phyloP scores from a whole-genome alignment of 1,139 yeast species.

The Kazachstania sp. region DNA sequence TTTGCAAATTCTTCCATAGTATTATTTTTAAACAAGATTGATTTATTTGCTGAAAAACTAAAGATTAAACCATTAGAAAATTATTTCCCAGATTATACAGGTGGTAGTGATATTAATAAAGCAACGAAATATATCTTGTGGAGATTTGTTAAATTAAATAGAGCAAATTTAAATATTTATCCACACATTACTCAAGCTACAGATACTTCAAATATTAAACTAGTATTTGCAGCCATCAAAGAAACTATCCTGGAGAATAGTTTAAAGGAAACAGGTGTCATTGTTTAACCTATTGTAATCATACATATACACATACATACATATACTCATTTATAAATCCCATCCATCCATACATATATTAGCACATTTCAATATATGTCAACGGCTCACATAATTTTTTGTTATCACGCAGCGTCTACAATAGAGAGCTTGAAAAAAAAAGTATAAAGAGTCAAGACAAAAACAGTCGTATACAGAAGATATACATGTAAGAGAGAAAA shows the following conservation, averaged over 20 bases:
- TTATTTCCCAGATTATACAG: slow-evolving; percentile 83
- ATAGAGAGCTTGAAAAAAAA: no score
- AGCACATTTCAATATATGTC: no score
- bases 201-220: slow-evolving; percentile 77
- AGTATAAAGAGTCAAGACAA: no score
- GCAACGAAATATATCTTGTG: slow-evolving; percentile 92
- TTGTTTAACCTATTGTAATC: slow-evolving; percentile 29
- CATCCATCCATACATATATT: no score
- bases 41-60: slow-evolving; percentile 77
- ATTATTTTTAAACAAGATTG: slow-evolving; percentile 79
- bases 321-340: no score
- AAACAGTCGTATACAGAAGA: no score
- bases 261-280: slow-evolving; percentile 75
- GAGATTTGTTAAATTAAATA: slow-evolving; percentile 80
- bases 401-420: no score
- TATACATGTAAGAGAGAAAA: no score
- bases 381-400: no score
- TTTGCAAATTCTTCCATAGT: slow-evolving; percentile 80
- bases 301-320: background rate
- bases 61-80: slow-evolving; percentile 74
- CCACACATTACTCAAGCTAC: slow-evolving; percentile 95
- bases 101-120: slow-evolving; percentile 79
- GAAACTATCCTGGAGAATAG: slow-evolving; percentile 83
- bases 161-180: slow-evolving; percentile 72
- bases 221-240: slow-evolving; percentile 86